Evolutionary conservation across 2,329 filamentous ascomycete species (phyloP).

Genomic region (Penicillium sp.): DNA sequence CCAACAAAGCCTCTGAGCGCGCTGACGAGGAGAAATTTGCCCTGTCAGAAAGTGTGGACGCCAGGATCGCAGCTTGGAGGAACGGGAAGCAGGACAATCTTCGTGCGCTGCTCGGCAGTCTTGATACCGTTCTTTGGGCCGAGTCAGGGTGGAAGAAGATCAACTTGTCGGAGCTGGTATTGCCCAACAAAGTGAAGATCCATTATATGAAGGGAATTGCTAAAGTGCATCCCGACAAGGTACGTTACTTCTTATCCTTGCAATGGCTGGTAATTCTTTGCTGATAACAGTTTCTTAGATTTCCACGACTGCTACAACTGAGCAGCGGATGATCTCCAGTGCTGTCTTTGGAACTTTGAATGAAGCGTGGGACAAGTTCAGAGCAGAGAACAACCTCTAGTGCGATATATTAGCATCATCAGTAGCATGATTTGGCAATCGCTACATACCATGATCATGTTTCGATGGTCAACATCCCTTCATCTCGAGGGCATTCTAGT

Average conservation of each 20-base stretch:
- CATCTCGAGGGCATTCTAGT: constrained; percentile 5
- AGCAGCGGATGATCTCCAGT: constrained; percentile 62
- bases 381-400: constrained; percentile 55
- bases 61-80: constrained; percentile 71
- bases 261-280: background rate
- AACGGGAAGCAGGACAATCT: constrained; percentile 90
- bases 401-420: constrained; percentile 6
- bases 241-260: constrained; percentile 45
- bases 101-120: constrained; percentile 74
- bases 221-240: constrained; percentile 98
- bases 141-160: constrained; percentile 95
- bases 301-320: constrained; percentile 58
- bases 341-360: constrained; percentile 61
- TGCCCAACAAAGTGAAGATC: constrained; percentile 94
- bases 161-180: constrained; percentile 83
- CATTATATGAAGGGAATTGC: constrained; percentile 98
- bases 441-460: constrained; percentile 1
- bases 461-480: background rate
- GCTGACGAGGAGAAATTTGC: constrained; percentile 92
- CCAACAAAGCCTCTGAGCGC: constrained; percentile 77
- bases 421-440: background rate
- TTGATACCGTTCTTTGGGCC: constrained; percentile 88
- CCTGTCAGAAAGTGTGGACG: constrained; percentile 78
- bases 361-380: constrained; percentile 66
- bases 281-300: constrained; percentile 44